Base-by-base conservation (phyloP, 2,329 filamentous ascomycete species). In the Arthroderma sp. region DNA sequence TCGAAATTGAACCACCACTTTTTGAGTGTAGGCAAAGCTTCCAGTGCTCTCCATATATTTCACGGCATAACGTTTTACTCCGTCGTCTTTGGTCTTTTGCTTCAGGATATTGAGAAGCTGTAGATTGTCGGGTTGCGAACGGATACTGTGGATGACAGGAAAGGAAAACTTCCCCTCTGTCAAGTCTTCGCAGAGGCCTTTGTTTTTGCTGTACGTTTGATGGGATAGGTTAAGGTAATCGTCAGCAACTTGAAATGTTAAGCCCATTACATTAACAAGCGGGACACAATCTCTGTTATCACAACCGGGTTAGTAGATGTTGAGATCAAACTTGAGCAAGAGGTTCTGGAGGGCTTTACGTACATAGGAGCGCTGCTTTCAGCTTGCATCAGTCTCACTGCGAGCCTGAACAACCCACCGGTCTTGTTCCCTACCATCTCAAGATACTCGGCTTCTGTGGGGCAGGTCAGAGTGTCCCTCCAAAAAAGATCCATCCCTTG, bases 21-120 rank as follows among this genome's bases (percentile, higher is more conserved):
- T 5, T 34, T 11, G 32, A 34, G 84, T 89, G 61, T 96, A 95
- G 43, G 81, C 80, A 60, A 98, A 95, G 59, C 83, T 94, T 33
- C 87, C 87, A 1, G 83, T 93, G 50, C 74, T 72, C 62, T 94
- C 81, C 86, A 98, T 94, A 61, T 94, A 94, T 38, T 73, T 72
- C 15, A 96, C 81, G 3, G 91, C 91, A 61, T 94, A 96, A 49
- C 77, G 70, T 70, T 94, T 94, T 44, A 94, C 83, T 54, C 87
- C 81, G 43, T 83, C 77, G 55, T 94, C 82, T 6, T 71, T 74
- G 1, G 86, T 85, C 66, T 86, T 87, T 63, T 94, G 86, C 65
- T 84, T 84, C 36, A 94, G 70, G 44, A 94, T 94, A 60, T 91
- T 94, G 62, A 95, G 76, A 45, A 98, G 75, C 57, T 93, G 11